Percentiles rank a stretch among this genome's conserved stretches.
These are phyloP conservation scores for Asterella californica DNA, from an alignment of 225 moss, liverwort and hornwort genomes.

Conservation along the genomic window DNA sequence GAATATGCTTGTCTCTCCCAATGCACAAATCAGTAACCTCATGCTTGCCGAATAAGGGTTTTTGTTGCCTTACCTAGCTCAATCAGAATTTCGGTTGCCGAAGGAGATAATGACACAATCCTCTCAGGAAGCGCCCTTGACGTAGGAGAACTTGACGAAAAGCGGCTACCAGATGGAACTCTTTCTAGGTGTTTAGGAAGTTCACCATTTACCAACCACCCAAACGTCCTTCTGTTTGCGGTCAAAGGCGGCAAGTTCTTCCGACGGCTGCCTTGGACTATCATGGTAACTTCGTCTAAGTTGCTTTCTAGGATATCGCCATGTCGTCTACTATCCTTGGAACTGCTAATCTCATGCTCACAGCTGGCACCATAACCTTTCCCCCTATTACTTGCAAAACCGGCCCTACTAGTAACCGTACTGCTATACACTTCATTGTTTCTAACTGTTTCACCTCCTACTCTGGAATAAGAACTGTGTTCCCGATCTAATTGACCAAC, in stretches of 20 bases:
- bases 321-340: not conserved
- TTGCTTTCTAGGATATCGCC: slow-evolving; percentile 3
- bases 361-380: not conserved
- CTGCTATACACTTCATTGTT: slow-evolving; percentile 5
- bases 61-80: slow-evolving; percentile 51
- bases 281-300: not conserved
- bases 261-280: not conserved
- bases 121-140: slow-evolving; percentile 40
- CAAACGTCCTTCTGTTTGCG: not conserved
- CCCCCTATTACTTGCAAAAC: slow-evolving; percentile 7
- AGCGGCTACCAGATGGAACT: slow-evolving; percentile 8
- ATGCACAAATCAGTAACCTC: not conserved
- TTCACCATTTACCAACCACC: slow-evolving; percentile 21
- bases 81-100: slow-evolving; percentile 59
- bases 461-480: not conserved
- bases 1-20: not conserved
- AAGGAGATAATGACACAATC: slow-evolving; percentile 64
- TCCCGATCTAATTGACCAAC: slow-evolving; percentile 7
- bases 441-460: slow-evolving; percentile 18
- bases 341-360: not conserved
- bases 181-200: slow-evolving; percentile 10
- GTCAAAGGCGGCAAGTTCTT: slow-evolving; percentile 11
- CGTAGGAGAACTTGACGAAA: slow-evolving; percentile 5
- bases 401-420: not conserved
- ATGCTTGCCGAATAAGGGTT: too few relatives aligned